Evolutionary conservation across 2,329 filamentous ascomycete species (phyloP).

Genomic region (Pseudogymnoascus sp.): DNA sequence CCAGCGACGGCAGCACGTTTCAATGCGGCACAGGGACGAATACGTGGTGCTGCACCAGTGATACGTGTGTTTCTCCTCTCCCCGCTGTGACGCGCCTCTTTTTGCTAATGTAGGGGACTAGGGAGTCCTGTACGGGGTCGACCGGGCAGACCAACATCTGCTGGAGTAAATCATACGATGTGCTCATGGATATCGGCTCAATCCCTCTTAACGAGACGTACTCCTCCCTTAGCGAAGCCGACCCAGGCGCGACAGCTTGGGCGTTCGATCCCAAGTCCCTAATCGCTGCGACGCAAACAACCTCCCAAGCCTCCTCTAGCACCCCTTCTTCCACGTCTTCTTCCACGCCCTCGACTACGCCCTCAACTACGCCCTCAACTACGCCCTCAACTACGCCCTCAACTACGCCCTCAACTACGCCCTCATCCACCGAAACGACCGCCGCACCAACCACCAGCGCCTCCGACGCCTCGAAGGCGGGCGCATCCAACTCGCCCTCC

Average conservation of each 20-base stretch:
- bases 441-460: not conserved
- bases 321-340: not conserved
- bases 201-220: conserved; percentile 6
- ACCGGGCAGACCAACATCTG: not conserved
- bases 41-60: not conserved
- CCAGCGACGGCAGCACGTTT: not conserved
- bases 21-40: not conserved
- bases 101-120: not conserved
- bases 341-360: not conserved
- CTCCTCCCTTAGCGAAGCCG: not conserved
- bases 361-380: not conserved
- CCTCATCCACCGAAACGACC: not conserved
- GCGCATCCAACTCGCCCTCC: not conserved
- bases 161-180: not conserved
- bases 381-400: no score
- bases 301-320: not conserved
- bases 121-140: not conserved
- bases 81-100: not conserved
- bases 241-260: not conserved
- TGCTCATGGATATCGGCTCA: not conserved
- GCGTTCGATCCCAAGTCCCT: not conserved
- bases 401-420: not conserved
- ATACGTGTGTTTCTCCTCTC: not conserved
- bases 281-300: not conserved
- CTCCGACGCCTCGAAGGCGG: not conserved